These are phyloP conservation scores for Kodamaea kakaduensis DNA, from an alignment of 805 yeast species.

Conservation along the genomic window DNA sequence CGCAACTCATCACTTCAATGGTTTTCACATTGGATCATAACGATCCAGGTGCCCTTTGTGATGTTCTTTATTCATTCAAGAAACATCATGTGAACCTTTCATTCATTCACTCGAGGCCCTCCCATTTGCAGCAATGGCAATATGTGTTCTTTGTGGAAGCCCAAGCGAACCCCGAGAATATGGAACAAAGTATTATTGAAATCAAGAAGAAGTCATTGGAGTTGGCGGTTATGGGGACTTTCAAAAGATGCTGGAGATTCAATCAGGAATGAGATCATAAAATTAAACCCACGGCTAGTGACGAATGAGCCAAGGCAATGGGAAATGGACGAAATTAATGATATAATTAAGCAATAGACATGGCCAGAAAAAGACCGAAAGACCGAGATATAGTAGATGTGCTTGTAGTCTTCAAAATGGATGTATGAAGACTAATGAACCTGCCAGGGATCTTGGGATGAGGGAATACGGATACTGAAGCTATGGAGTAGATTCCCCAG, in stretches of 20 bases:
- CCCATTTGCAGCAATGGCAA: constrained; percentile 65
- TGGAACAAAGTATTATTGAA: constrained; percentile 36
- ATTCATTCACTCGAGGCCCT: constrained; percentile 76
- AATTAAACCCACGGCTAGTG: no score
- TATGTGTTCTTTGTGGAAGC: constrained; percentile 77
- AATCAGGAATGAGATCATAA: no score
- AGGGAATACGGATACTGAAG: no score
- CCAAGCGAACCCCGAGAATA: constrained; percentile 34
- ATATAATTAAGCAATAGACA: no score
- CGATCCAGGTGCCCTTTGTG: constrained; percentile 71
- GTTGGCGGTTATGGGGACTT: constrained; percentile 58
- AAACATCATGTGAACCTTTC: constrained; percentile 57
- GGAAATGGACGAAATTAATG: no score
- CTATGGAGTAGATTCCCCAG: no score
- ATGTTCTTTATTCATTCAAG: constrained; percentile 57
- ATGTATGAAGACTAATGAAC: no score
- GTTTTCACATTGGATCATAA: constrained; percentile 62
- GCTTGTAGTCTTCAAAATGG: no score
- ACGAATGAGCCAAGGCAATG: no score
- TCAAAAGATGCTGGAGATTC: constrained; percentile 37
- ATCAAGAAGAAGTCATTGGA: constrained; percentile 44
- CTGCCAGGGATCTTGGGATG: no score
- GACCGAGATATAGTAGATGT: no score
- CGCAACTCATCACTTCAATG: constrained; percentile 44
- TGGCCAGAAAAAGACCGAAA: no score